Evolutionary conservation across 208 protist genomes (phyloP), one percentile per base, ranked within the genome.

Genomic region (Leptomonas seymouri): DNA sequence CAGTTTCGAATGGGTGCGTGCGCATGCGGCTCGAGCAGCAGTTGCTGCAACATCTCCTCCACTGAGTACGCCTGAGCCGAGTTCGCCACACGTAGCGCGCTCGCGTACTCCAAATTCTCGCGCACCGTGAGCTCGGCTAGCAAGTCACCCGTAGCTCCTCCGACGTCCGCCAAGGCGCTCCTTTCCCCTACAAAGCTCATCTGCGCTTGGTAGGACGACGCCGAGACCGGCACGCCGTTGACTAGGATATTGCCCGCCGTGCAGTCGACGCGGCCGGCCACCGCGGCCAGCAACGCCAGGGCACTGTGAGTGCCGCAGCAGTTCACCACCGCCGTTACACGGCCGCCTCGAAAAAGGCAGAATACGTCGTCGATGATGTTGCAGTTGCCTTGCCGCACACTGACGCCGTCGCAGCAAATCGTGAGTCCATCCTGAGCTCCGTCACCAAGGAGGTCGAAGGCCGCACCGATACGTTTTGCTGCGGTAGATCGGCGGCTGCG

Each of bases 281-380:
- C 58, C 9, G 71, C 78, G 58, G 51, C 30, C 18, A 91, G 75
- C 45, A 91, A 54, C 44, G 80, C 56, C 8, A 78, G 77, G 15
- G 78, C 78, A 44, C 64, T 74, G 71, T 80, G 78, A 7, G 76
- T 79, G 25, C 81, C 83, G 49, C 78, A 84, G 78, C 74, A 81
- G 53, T 83, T 86, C 25, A 91, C 76, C n/a, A 91, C 61, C 16
- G 78, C 82, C 31, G 83, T 89, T n/a, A 91, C 53, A 1, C 86
- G 82, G 6, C 83, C 86, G 21, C 86, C 70, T 16, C 67, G 45
- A 28, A 88, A 80, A 30, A 88, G 73, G 21, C 80, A 85, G 0
- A 76, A 77, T 41, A 76, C 75, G 15, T 81, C 74, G 50, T 83
- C 56, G 18, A 91, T 74, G 27, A 80, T 63, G 41, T 81, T 66